These are phyloP conservation scores for Mycena latifolia DNA, from an alignment of 768 basidiomycete species.

Conservation along the genomic window DNA sequence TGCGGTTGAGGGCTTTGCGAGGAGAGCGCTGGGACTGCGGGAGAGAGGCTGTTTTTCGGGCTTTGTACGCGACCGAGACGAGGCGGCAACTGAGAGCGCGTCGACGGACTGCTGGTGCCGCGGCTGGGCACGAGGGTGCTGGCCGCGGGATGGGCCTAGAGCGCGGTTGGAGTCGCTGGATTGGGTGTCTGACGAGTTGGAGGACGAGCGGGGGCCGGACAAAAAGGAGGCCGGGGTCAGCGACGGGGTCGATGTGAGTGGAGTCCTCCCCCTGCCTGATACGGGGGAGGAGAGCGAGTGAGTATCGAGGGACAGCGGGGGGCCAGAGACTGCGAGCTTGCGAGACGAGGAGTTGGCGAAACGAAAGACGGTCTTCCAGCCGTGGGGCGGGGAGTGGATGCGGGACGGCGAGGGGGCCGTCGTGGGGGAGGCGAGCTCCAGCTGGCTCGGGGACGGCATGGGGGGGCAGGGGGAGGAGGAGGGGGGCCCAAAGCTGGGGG, in stretches of 20 bases:
- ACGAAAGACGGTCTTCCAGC: conserved; percentile 85
- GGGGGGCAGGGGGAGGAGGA: background rate
- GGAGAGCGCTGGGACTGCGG: conserved; percentile 28
- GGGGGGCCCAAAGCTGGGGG: too few relatives aligned
- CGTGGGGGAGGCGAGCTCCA: conserved; percentile 10
- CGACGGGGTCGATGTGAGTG: conserved; percentile 59
- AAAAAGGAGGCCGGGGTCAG: conserved; percentile 67
- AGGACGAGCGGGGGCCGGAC: conserved; percentile 78
- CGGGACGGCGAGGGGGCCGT: conserved; percentile 30
- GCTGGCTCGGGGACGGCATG: conserved; percentile 41
- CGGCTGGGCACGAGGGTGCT: conserved; percentile 24
- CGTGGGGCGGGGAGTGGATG: conserved; percentile 46
- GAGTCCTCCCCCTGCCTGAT: conserved; percentile 52
- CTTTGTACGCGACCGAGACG: conserved; percentile 56
- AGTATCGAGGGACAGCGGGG: conserved; percentile 67
- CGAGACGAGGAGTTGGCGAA: conserved; percentile 73
- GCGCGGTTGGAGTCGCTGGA: conserved; percentile 77
- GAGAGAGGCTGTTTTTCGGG: conserved; percentile 57
- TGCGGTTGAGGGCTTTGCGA: conserved; percentile 54
- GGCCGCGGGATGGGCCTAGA: conserved; percentile 41
- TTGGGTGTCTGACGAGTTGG: conserved; percentile 79
- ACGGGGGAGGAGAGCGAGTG: conserved; percentile 48
- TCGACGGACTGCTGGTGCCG: conserved; percentile 53
- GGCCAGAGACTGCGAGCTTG: conserved; percentile 59
- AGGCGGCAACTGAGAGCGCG: conserved; percentile 51